phyloP scores from a whole-genome alignment of 148 eudicot species.

The Rhododendron molle region DNA sequence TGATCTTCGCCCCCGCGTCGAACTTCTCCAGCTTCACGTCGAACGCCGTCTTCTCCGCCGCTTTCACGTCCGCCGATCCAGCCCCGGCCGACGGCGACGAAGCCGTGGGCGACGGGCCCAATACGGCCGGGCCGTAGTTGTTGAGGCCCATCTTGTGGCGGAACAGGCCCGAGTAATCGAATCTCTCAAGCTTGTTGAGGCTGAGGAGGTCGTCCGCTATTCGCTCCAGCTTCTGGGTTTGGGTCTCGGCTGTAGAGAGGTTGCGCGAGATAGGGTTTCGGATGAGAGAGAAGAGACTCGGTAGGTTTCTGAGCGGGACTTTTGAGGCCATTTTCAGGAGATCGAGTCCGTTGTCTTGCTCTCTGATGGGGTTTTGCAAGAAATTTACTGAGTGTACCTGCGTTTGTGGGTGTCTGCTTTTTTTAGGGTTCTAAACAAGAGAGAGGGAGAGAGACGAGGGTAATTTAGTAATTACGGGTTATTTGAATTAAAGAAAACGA shows the following conservation, averaged over 20 bases:
- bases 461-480: too few relatives aligned
- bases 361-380: not conserved
- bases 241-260: constrained; percentile 27
- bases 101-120: constrained; percentile 12
- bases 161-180: constrained; percentile 58
- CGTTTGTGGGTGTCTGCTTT: too few relatives aligned
- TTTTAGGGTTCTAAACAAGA: too few relatives aligned
- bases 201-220: constrained; percentile 61
- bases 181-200: constrained; percentile 61
- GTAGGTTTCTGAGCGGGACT: constrained; percentile 25
- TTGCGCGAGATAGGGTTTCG: constrained; percentile 15
- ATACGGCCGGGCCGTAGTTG: constrained; percentile 22
- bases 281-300: constrained; percentile 13
- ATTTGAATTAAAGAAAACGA: too few relatives aligned
- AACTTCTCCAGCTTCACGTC: constrained; percentile 78
- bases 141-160: constrained; percentile 58
- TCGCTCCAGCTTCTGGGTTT: constrained; percentile 53
- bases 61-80: constrained; percentile 24
- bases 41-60: constrained; percentile 64
- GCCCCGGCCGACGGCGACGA: not conserved
- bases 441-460: too few relatives aligned
- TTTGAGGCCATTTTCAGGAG: constrained; percentile 29
- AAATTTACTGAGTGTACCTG: not conserved
- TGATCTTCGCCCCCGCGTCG: constrained; percentile 32
- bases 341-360: not conserved